Evolutionary conservation across 257 asterid species (phyloP), one percentile per base, ranked within the genome.

Genomic region (Anisodus acutangulus): DNA sequence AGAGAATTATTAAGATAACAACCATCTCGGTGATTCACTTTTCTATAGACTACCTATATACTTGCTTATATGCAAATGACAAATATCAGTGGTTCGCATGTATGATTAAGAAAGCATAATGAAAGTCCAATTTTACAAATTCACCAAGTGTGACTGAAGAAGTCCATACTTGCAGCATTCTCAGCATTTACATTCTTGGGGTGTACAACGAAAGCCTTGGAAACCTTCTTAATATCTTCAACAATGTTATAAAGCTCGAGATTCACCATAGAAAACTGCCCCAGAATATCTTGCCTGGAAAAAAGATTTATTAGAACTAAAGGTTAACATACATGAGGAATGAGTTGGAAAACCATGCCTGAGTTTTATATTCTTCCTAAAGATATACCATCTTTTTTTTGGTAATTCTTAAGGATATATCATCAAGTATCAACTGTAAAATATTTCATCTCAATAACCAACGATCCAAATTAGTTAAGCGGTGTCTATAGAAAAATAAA

Each of bases 211-310:
- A 94, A 96, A 84, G 98, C 98, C 92, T 93, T 94, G 83, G 98
- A 96, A 63, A 95, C 98, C 86, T 93, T 93, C 91, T 93, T 96
- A 80, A 96, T 90, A 76, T 94, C 99, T 86, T 94, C 98, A 55
- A 94, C 98, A 78, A 96, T 96, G 86, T 91, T 96, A 87, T 89
- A 93, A 57, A 96, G 98, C 93, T 96, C 99, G 86, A 96, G 88
- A 90, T 96, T 96, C 83, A 94, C 98, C 98, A 94, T 96, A 6
- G 99, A 96, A 87, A 96, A 96, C 88, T 94, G 99, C 83, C 97
- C 95, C 90, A 92, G 69, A 58, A 89, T 85, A 84, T 96, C 97
- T 88, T 94, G 98, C 99, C 99, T 96, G 91, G 17, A 80, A 68
- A 53, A 76, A 78, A 53, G 49, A 26, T 53, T 13, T 76, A 22